Conservation (phyloP, 2,329 filamentous ascomycete species). For the Septoria petroselini region DNA sequence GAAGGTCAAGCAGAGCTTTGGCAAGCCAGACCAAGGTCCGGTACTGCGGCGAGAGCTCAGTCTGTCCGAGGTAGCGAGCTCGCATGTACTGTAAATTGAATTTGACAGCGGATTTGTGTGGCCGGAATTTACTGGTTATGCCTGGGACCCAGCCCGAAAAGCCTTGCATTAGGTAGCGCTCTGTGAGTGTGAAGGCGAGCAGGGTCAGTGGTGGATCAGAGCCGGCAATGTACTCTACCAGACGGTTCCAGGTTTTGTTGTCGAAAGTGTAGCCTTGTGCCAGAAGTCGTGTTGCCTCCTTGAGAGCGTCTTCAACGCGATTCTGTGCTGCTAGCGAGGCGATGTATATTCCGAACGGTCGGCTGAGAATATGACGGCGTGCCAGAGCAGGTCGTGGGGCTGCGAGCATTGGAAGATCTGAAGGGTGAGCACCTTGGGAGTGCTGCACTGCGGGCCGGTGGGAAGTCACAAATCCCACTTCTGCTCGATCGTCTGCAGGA, state of each 20-base stretch:
- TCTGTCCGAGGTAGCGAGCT: slow-evolving; percentile 28
- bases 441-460: neutral
- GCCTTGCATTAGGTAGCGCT: slow-evolving; percentile 70
- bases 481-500: slow-evolving; percentile 15
- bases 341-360: slow-evolving; percentile 53
- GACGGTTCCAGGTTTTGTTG: slow-evolving; percentile 71
- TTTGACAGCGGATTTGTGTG: slow-evolving; percentile 27
- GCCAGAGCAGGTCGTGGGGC: slow-evolving; percentile 20
- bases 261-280: slow-evolving; percentile 69
- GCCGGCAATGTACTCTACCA: slow-evolving; percentile 59
- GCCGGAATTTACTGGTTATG: slow-evolving; percentile 34
- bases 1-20: slow-evolving; percentile 38
- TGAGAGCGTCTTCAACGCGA: slow-evolving; percentile 39
- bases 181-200: slow-evolving; percentile 71
- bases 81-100: slow-evolving; percentile 34
- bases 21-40: slow-evolving; percentile 45
- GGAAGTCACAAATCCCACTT: slow-evolving; percentile 17
- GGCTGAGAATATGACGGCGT: slow-evolving; percentile 42
- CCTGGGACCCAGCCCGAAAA: slow-evolving; percentile 68
- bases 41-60: slow-evolving; percentile 42
- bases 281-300: slow-evolving; percentile 56
- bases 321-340: slow-evolving; percentile 53
- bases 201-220: slow-evolving; percentile 50
- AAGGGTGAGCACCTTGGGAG: neutral
- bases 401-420: neutral